Conservation (phyloP, 2,329 filamentous ascomycete genomes). For the Alternaria dauci region DNA sequence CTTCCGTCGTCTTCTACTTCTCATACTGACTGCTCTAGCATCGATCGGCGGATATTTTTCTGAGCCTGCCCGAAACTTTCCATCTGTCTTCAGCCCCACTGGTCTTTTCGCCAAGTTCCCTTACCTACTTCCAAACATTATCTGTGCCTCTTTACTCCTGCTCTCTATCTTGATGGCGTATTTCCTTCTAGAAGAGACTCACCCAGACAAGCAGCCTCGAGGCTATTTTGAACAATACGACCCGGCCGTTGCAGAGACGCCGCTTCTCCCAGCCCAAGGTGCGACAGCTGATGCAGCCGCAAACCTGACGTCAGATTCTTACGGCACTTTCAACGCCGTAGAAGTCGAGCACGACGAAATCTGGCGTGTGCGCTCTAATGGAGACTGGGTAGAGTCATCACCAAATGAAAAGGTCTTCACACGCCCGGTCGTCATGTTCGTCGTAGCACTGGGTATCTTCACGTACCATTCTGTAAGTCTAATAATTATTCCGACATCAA, state of each 20-base stretch:
- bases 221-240: slow-evolving; percentile 52
- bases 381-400: slow-evolving; percentile 49
- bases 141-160: slow-evolving; percentile 79
- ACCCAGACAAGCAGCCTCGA: slow-evolving; percentile 77
- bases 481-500: not conserved
- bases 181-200: slow-evolving; percentile 84
- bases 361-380: slow-evolving; percentile 62
- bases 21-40: slow-evolving; percentile 53
- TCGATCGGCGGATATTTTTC: slow-evolving; percentile 88
- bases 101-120: slow-evolving; percentile 81
- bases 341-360: slow-evolving; percentile 63
- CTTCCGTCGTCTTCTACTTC: not conserved
- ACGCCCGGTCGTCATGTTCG: slow-evolving; percentile 74
- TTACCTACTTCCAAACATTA: slow-evolving; percentile 87
- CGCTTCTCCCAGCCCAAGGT: slow-evolving; percentile 77
- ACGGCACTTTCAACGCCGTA: slow-evolving; percentile 73
- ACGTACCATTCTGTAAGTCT: slow-evolving; percentile 76
- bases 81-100: slow-evolving; percentile 70
- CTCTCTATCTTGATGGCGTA: slow-evolving; percentile 83
- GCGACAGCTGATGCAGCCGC: slow-evolving; percentile 76
- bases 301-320: slow-evolving; percentile 78
- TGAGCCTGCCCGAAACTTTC: slow-evolving; percentile 77
- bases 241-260: slow-evolving; percentile 68
- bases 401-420: slow-evolving; percentile 62
- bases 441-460: slow-evolving; percentile 86